These are phyloP conservation scores for Penicillium sp. DNA, from an alignment of 2,329 filamentous ascomycete species.

Conservation along the genomic window DNA sequence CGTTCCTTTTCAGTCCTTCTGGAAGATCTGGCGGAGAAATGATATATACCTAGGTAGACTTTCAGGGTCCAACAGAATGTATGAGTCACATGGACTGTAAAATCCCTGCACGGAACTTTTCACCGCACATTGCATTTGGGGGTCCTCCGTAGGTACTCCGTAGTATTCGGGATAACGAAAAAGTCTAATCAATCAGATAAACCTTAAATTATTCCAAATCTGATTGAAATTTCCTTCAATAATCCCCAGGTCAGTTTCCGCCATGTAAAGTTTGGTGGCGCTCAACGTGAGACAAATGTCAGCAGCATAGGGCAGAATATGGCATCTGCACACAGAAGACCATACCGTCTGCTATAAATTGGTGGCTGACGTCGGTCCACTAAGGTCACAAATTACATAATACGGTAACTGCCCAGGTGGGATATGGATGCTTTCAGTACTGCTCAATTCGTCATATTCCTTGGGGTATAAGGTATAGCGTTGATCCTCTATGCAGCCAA, in stretches of 20 bases:
- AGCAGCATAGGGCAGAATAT: background rate
- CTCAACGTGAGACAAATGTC: background rate
- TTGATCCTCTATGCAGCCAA: background rate
- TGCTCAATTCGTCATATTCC: background rate
- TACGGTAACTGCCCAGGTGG: background rate
- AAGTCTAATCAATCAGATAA: conserved; percentile 5
- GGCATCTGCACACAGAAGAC: background rate
- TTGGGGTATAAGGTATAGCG: background rate
- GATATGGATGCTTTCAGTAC: background rate
- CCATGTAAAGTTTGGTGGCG: background rate
- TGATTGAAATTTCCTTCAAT: background rate
- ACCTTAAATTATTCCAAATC: background rate
- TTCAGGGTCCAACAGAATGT: background rate
- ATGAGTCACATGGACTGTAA: background rate
- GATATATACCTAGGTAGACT: background rate
- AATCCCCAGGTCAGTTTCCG: background rate
- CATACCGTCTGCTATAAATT: background rate
- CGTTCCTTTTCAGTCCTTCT: background rate
- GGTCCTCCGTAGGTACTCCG: background rate
- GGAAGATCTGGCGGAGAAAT: no score
- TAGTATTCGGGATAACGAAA: no score
- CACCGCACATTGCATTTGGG: background rate
- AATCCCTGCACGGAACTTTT: background rate
- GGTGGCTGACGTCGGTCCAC: background rate
- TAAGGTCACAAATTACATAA: background rate